Base-by-base conservation (phyloP, 2,329 filamentous ascomycete species). In the Ophiosphaerella narmari region DNA sequence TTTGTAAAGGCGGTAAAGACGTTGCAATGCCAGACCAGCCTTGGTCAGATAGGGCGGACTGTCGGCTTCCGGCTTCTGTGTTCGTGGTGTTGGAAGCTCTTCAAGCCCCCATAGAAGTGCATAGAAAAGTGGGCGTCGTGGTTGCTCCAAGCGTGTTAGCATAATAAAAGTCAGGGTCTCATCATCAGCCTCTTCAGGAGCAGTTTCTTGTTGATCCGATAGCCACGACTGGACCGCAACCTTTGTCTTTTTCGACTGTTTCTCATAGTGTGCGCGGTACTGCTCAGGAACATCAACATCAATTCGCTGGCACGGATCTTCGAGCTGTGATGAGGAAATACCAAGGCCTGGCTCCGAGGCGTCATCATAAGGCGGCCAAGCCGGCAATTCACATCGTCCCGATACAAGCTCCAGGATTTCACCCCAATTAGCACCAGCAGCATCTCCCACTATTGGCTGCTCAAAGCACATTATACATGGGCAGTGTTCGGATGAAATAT, bases 211-310 rank as follows among this genome's bases (percentile, higher is more conserved):
- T 62, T 93, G 93, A 52, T 85, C 88, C 32, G 83, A 87, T 54
- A 97, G 84, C 93, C 93, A 97, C 64, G 84, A 88, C 71, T 97
- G 91, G 1, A 97, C 93, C 0, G 89, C 88, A n/a, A 87, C 85
- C 66, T 92, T 90, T 14, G 93, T 95, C 76, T 96, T 96, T 71
- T 91, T 91, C 6, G 90, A 92, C 71, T 97, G 92, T 34, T 89
- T 87, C 43, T 96, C 84, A 70, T 96, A 97, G 69, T 97, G 91
- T 45, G 94, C 91, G 39, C 91, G 84, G 67, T 93, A 96, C 71
- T 97, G 91, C 57, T 96, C 91, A 0, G 91, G 91, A 9, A 97
- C 90, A 70, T 97, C 93, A 6, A 94, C 90, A 63, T 97, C 93
- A 51, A 97, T 85, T 72, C 95, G 90, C 78, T 77, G 87, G 84